Evolutionary conservation across 2,329 filamentous ascomycete genomes (phyloP), one percentile per base, ranked within the genome.

Genomic region (Colletotrichum sp.): DNA sequence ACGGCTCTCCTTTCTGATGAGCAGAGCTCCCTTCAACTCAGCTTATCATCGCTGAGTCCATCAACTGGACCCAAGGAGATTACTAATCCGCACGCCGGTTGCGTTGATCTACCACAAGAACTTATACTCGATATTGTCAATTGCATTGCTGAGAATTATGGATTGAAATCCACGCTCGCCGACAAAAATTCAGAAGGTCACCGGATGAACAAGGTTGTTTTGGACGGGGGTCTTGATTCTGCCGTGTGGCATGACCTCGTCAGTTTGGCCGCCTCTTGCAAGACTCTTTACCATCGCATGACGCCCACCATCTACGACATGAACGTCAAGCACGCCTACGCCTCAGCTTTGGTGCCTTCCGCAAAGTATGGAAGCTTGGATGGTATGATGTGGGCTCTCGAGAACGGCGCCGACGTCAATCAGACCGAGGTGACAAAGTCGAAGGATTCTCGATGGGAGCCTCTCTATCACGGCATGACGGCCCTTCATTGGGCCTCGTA

Each of bases 211-310:
- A 44, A n/a, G 18, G 39, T n/a, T 0, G 8, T 44, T 2, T 44
- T 44, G 1, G 18, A n/a, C 0, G 5, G 0, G 39, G 39, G 18
- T 9, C 39, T 44, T 3, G 0, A 60, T 0, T 60, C 0, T 28
- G n/a, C 24, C 6, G 57, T 60, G 28, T 60, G 57, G 57, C 24
- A 28, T 6, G 57, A 60, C 24, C 24, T 60, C 8, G 26, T 28
- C 15, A 26, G 28, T 28, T 6, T 60, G 15, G 57, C 57, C 8
- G 57, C 57, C 0, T 28, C 57, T 18, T 60, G 57, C 24, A 26
- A 28, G 28, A 18, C 8, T 0, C 21, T 60, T 3, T 30, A 60
- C 24, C 13, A 10, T 26, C 57, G 26, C 24, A 28, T 60, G 10
- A 60, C 57, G 15, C 26, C 57, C 15, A 60, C 26, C 10, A 26